Conservation (phyloP, 2,329 filamentous ascomycete species). For the Diplodia sapinea region DNA sequence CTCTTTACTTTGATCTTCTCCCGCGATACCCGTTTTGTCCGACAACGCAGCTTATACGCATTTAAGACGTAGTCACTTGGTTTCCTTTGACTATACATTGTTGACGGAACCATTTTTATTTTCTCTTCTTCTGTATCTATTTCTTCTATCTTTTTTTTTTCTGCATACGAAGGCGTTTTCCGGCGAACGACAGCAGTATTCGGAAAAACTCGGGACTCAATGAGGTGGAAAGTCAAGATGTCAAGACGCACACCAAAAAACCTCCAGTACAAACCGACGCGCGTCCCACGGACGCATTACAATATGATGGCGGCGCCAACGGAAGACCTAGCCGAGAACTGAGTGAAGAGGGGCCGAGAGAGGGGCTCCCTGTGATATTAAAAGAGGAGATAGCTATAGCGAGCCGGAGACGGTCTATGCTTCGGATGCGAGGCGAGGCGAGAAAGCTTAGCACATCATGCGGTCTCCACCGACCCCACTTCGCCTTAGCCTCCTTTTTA, state of each 20-base stretch:
- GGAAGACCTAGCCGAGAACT: neutral
- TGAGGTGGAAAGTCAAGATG: neutral
- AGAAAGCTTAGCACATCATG: conserved; percentile 9
- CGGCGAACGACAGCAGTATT: neutral
- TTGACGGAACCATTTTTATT: neutral
- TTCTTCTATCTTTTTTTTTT: neutral
- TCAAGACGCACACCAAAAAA: neutral
- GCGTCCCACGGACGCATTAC: neutral
- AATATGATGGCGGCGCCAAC: neutral
- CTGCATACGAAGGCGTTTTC: conserved; percentile 28
- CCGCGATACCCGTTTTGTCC: conserved; percentile 28
- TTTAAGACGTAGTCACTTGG: conserved; percentile 8
- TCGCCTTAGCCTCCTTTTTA: neutral
- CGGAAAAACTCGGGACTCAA: neutral
- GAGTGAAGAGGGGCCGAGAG: neutral
- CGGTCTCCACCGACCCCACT: neutral
- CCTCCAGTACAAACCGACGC: neutral
- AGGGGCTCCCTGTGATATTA: neutral
- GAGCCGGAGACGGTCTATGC: neutral
- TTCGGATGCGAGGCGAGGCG: neutral
- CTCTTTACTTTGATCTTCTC: conserved; percentile 13
- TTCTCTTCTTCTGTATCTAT: neutral
- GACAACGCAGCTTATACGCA: conserved; percentile 8
- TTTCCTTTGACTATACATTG: neutral
- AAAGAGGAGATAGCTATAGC: conserved; percentile 8